Base-by-base conservation (phyloP, 2,329 filamentous ascomycete genomes). In the Plectosphaerella plurivora region DNA sequence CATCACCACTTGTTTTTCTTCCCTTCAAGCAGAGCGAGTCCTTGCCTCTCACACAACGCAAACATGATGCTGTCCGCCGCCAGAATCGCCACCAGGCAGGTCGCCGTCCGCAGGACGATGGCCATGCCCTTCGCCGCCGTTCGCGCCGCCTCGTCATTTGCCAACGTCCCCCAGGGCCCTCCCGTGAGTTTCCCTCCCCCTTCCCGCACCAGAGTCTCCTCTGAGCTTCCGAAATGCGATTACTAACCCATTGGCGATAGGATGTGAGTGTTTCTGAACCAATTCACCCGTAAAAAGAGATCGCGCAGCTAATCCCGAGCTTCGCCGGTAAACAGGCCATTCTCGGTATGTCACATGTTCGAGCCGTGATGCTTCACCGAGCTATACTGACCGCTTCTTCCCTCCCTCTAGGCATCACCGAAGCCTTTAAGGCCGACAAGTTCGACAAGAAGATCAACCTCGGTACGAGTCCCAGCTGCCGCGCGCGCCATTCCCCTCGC, bases 401-500 rank as follows among this genome's bases (percentile, higher is more conserved):
- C 3, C 20, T 11, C 25, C 51, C 50, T 50, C 20, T 60, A 87
- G 88, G 89, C 71, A 91, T 99, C 76, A 97, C 94, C 58, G 94
- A 99, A 78, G 94, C 94, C 56, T 99, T 94, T 88, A 99, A 97
- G 83, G 92, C 92, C 73, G 94, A 99, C 72, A 82, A 79, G 66
- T 93, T 95, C 74, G 78, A 84, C 58, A 85, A 96, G 79, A 99
- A 97, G 86, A 97, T 99, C 81, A 97, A 97, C 79, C 79, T 99
- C 57, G 94, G 89, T 88, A 76, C 66, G 81, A 64, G 53, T 28
- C 45, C 52, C 42, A 28, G 50, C 42, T 48, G 42, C 16, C 47
- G 25, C 39, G 11, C 57, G 55, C 50, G 42, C 16, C 10, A 41
- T 16, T 14, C 14, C 37, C 6, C 33, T n/a, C 39, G 47, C 41